These are phyloP conservation scores for Pseudotulostoma volvatum DNA, from an alignment of 495 filamentous ascomycete genomes.

Conservation along the genomic window DNA sequence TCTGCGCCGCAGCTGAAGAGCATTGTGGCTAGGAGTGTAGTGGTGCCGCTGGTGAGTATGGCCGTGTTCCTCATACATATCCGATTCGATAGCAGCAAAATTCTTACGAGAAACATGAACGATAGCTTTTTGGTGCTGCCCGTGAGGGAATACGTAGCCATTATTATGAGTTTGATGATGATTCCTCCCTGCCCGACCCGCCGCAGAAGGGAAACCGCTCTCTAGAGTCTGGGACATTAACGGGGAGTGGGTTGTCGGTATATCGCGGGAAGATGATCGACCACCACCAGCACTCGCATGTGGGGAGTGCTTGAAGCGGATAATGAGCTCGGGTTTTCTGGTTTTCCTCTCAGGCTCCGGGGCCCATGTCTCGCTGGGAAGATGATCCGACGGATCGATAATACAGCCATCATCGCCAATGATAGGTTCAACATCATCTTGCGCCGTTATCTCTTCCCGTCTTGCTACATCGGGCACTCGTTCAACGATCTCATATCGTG, in stretches of 20 bases:
- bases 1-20: conserved; percentile 1
- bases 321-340: conserved; percentile 38
- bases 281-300: conserved; percentile 21
- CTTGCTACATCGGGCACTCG: conserved; percentile 23
- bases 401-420: conserved; percentile 71
- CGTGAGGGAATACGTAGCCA: too few species aligned
- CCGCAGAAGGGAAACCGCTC: background rate
- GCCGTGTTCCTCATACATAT: too few species aligned
- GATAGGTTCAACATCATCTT: conserved; percentile 37
- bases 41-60: too few species aligned
- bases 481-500: conserved; percentile 28
- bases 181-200: background rate
- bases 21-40: too few species aligned
- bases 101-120: too few species aligned
- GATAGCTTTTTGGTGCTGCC: too few species aligned
- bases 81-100: too few species aligned
- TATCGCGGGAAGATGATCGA: conserved; percentile 3
- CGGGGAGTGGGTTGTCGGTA: conserved; percentile 1
- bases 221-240: too few species aligned
- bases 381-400: conserved; percentile 84
- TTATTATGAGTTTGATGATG: background rate
- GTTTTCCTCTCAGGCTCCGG: conserved; percentile 78
- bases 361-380: conserved; percentile 81
- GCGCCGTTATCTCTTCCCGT: conserved; percentile 19
- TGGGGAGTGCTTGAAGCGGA: conserved; percentile 34